Evolutionary conservation across 352 stramenopile species (phyloP), one percentile per base, ranked within the genome.

Genomic region (Sclerospora graminicola): DNA sequence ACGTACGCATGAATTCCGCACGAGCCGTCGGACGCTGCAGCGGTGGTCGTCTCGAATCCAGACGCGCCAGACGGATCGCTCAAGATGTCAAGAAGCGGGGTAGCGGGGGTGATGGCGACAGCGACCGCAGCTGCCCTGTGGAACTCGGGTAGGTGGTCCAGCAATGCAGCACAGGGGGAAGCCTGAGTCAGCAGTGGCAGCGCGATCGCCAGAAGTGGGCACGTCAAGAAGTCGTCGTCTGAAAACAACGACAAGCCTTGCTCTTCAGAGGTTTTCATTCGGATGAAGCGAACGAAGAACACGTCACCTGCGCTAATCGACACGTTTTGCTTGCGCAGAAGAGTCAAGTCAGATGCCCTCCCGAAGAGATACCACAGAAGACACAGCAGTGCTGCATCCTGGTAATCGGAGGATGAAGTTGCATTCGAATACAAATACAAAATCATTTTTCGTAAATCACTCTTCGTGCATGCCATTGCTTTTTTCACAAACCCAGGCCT

Each of bases 311-410:
- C 6, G 20, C 42, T 43, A 26, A 62, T n/a, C n/a, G n/a, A n/a
- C n/a, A n/a, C n/a, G n/a, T n/a, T n/a, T n/a, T n/a, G n/a, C n/a
- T n/a, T n/a, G n/a, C n/a, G n/a, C n/a, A n/a, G n/a, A n/a, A n/a
- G n/a, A n/a, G n/a, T n/a, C n/a, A n/a, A n/a, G n/a, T 69, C 44
- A 0, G 50, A 66, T 7, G 57, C 51, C 7, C 48, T 53, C 0
- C 57, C 48, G 20, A 76, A 68, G 2, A 64, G 29, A 27, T 58
- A 63, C 53, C 48, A 64, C 27, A 69, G 18, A 3, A 75, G 14
- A 1, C 47, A 48, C 2, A 71, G 13, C 8, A 71, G 39, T 0
- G 43, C 50, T 0, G 48, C 47, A 23, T 44, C 45, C 39, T 66
- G 49, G 38, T 66, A 66, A 42, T 69, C 60, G 11, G 24, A 4